These are phyloP conservation scores for Suillus weaverae DNA, from an alignment of 768 basidiomycete genomes.

Conservation along the genomic window DNA sequence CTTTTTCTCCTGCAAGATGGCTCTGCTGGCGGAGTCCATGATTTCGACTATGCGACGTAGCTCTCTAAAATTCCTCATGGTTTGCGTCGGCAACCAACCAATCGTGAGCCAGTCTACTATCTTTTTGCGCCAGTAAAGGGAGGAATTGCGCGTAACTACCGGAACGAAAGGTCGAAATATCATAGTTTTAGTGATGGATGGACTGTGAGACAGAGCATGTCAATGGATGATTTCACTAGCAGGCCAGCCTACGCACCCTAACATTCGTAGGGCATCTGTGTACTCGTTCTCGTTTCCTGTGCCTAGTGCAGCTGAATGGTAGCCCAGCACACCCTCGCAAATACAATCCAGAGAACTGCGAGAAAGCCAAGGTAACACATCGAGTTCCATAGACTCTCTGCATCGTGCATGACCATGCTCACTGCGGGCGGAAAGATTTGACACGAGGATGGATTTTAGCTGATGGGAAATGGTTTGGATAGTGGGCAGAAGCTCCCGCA, in stretches of 20 bases:
- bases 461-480: conserved; percentile 1
- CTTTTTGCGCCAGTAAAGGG: conserved; percentile 15
- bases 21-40: conserved; percentile 16
- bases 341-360: conserved; percentile 27
- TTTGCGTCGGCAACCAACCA: conserved; percentile 4
- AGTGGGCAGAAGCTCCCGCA: conserved; percentile 8
- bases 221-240: background rate
- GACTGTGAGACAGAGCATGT: background rate
- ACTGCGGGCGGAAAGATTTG: background rate
- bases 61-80: background rate
- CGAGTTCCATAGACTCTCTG: conserved; percentile 15
- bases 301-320: conserved; percentile 19
- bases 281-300: conserved; percentile 15
- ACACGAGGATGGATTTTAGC: background rate
- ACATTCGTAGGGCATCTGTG: conserved; percentile 16
- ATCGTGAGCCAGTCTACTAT: conserved; percentile 23
- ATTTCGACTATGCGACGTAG: conserved; percentile 14
- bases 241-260: conserved; percentile 20
- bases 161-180: conserved; percentile 22
- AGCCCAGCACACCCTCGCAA: conserved; percentile 24
- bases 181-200: background rate
- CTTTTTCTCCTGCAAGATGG: conserved; percentile 23
- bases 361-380: conserved; percentile 26
- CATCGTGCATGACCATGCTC: background rate
- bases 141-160: conserved; percentile 14